Base-by-base conservation (phyloP, 768 basidiomycete genomes). In the Suillus fuscotomentosus region DNA sequence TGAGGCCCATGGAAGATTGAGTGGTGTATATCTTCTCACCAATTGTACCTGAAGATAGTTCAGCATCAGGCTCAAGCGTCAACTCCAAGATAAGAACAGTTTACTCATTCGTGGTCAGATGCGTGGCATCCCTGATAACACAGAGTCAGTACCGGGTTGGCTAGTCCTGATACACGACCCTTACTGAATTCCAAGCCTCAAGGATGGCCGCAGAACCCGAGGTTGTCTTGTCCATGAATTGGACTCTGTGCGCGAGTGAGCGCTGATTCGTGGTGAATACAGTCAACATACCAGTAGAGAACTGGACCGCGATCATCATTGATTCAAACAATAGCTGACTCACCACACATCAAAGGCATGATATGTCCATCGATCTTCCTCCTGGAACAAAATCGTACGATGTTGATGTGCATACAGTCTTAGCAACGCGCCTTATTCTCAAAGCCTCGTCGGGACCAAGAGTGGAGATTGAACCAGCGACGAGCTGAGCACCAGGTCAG, bases 201-300 rank as follows among this genome's bases (percentile, higher is more conserved):
- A 89, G 78, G 64, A 89, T 88, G 7, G 88, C 85, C 1, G 87
- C 70, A 65, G 80, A 82, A 5, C 87, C 87, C 6, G 89, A 73
- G 2, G 88, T 89, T 2, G 84, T 87, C 76, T 88, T 88, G 68
- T 88, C 88, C 85, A 88, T 88, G 65, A 84, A 88, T 70, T 88
- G 87, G 22, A 89, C 82, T 82, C 87, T 84, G 65, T 41, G 24
- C 20, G 36, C 2, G 45, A 45, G n/a, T 61, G 31, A 27, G 42
- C 8, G 15, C 39, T 41, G 36, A 27, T 57, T 27, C 8, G 24
- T 24, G 24, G 24, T 24, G 24, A 24, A 24, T 1, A 24, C 24
- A 53, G 9, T 45, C 13, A 11, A 14, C 77, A 15, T 67, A 86
- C 83, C 80, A 83, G 68, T 84, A 86, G 51, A 85, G 78, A 42